Percentiles rank a stretch among this genome's conserved stretches.
These are phyloP conservation scores for Candida suzukii DNA, from an alignment of 805 yeast species.

Conservation along the genomic window DNA sequence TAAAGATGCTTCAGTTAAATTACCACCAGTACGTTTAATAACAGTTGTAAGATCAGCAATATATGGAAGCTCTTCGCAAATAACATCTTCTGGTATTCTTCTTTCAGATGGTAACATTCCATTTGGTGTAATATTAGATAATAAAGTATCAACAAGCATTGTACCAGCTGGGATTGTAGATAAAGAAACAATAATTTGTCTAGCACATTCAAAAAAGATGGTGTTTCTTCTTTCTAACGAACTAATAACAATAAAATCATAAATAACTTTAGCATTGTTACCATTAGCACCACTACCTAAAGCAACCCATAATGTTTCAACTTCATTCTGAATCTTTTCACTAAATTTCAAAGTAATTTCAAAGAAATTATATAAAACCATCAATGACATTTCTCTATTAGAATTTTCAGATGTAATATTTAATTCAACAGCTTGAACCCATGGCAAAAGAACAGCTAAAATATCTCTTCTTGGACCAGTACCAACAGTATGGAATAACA, in stretches of 20 bases:
- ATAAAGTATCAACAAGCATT: slow-evolving; percentile 54
- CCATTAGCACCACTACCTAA: slow-evolving; percentile 69
- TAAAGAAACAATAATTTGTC: slow-evolving; percentile 76
- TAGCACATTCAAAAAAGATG: slow-evolving; percentile 65
- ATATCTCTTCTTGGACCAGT: slow-evolving; percentile 67
- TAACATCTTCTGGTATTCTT: slow-evolving; percentile 5
- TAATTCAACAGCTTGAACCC: slow-evolving; percentile 83
- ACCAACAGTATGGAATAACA: slow-evolving; percentile 56
- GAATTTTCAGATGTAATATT: slow-evolving; percentile 25
- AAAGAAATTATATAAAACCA: slow-evolving; percentile 75
- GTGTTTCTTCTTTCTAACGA: slow-evolving; percentile 68
- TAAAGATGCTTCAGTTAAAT: slow-evolving; percentile 60
- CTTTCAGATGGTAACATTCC: slow-evolving; percentile 66
- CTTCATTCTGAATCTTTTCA: slow-evolving; percentile 71
- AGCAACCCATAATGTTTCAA: slow-evolving; percentile 94
- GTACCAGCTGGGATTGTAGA: slow-evolving; percentile 45
- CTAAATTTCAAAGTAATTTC: slow-evolving; percentile 80
- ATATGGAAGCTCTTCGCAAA: slow-evolving; percentile 46
- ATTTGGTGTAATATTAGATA: slow-evolving; percentile 72
- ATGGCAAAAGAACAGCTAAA: slow-evolving; percentile 75
- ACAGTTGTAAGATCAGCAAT: slow-evolving; percentile 61
- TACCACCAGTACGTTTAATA: slow-evolving; percentile 35
- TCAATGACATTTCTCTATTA: slow-evolving; percentile 37
- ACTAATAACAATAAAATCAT: slow-evolving; percentile 61
- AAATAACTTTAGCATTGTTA: slow-evolving; percentile 62